phyloP scores from a whole-genome alignment of 257 asterid genomes.

The Rehmannia glutinosa region DNA sequence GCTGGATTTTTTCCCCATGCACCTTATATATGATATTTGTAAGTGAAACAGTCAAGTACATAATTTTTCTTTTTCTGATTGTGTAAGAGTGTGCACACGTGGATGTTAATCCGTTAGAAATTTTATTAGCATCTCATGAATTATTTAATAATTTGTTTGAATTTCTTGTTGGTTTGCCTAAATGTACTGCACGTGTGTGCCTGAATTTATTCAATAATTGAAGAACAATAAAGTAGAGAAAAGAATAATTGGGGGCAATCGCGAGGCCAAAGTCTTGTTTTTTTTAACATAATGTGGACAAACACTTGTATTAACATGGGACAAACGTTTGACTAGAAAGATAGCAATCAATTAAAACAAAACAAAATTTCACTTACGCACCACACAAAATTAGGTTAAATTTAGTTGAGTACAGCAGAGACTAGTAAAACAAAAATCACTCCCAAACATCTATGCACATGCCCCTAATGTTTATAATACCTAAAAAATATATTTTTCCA shows the following conservation, averaged over 20 bases:
- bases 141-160: background rate
- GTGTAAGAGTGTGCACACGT: slow-evolving; percentile 17
- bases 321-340: slow-evolving; percentile 40
- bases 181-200: slow-evolving; percentile 44
- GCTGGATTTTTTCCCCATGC: too few species aligned
- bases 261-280: slow-evolving; percentile 25
- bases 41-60: too few species aligned
- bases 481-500: background rate
- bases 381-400: background rate
- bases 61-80: too few species aligned
- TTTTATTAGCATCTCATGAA: slow-evolving; percentile 21
- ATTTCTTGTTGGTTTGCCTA: slow-evolving; percentile 24
- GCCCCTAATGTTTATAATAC: background rate
- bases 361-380: slow-evolving; percentile 5
- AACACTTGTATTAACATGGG: slow-evolving; percentile 34
- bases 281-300: slow-evolving; percentile 42
- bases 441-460: slow-evolving; percentile 28
- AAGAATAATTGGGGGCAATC: slow-evolving; percentile 31
- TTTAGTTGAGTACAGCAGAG: slow-evolving; percentile 24
- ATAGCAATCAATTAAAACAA: slow-evolving; percentile 19
- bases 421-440: slow-evolving; percentile 4
- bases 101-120: slow-evolving; percentile 28
- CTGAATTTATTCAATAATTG: slow-evolving; percentile 37
- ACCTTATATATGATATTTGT: too few species aligned
- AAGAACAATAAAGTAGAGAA: slow-evolving; percentile 9